Conservation (phyloP, 2,329 filamentous ascomycete genomes). For the Chaetomiaceae sp. region DNA sequence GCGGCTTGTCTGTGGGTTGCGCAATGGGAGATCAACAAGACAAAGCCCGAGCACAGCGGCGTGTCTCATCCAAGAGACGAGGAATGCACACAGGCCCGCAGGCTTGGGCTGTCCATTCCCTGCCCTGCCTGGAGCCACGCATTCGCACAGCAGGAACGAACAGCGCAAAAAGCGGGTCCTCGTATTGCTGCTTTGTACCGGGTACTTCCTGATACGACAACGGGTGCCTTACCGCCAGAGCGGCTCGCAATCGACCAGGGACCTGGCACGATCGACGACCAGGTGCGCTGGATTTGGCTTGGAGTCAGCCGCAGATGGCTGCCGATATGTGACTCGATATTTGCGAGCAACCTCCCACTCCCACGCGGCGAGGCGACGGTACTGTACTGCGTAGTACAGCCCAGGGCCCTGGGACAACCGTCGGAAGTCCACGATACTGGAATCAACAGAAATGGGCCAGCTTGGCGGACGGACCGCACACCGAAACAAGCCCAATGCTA, state of each 20-base stretch:
- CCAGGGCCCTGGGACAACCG: background rate
- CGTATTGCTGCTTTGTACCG: constrained; percentile 12
- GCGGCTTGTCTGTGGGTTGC: background rate
- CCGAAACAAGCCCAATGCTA: background rate
- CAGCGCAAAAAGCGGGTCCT: constrained; percentile 15
- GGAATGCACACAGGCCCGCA: constrained; percentile 3
- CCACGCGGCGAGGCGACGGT: too few species aligned
- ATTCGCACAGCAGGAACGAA: constrained; percentile 4
- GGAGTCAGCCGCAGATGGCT: constrained; percentile 6
- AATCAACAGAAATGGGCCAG: too few species aligned
- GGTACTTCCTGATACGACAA: constrained; percentile 6
- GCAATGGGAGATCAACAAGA: constrained; percentile 1
- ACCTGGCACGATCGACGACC: constrained; percentile 3
- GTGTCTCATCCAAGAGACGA: constrained; percentile 9
- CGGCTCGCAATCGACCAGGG: constrained; percentile 1
- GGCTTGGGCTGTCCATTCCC: constrained; percentile 5
- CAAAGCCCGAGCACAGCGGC: too few species aligned
- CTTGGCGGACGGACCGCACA: background rate
- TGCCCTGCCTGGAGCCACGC: constrained; percentile 19
- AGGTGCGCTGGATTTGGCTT: background rate
- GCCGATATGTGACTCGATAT: constrained; percentile 2
- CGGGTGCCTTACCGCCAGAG: constrained; percentile 10
- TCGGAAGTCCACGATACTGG: background rate
- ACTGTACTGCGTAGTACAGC: too few species aligned
- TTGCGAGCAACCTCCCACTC: too few species aligned